Base-by-base conservation (phyloP, 192 early-diverging fungal species). In the Podila epigama region DNA sequence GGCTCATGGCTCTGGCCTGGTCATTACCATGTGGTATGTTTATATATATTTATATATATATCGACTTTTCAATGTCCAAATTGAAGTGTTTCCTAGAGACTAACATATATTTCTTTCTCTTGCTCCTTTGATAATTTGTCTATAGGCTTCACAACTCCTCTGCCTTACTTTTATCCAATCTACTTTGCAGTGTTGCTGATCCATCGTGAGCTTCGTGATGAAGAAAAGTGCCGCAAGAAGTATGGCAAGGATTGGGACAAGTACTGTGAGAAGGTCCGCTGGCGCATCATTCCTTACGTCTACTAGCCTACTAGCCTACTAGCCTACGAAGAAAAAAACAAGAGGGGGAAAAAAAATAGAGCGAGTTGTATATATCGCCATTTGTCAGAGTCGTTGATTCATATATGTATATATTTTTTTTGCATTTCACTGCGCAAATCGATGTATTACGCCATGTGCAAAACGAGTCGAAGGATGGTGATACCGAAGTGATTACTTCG, bases 211-310 rank as follows among this genome's bases (percentile, higher is more conserved):
- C 67, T 86, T 60, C 89, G 97, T 53, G 96, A 98, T 70, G 95
- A 97, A 67, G 85, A 88, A 71, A 94, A 93, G 75, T 99, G 97
- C 82, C 82, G 87, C 55, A 83, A 84, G 20, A 99, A 99, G 81
- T 99, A 99, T 85, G 92, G 92, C 63, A 89, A 90, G 58, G 95
- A 97, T 73, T 99, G 97, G 97, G 87, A 91, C 37, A 80, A 79
- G 63, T 99, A 99, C 82, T 77, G 92, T 66, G 77, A 86, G 37
- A 73, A 81, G 10, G 97, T 98, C 0, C 89, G 88, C 29, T 96
- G 90, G 75, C 85, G 89, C 63, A 94, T 98, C 61, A 90, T 98
- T 39, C 97, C 97, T 40, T 75, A 75, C 16, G 32, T 75, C 37
- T 75, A 75, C 27, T 75, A 75, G 52, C 48, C 8, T 7, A 31